Evolutionary conservation across 176 grass and related monocot species (phyloP), one percentile per base, ranked within the genome.

Genomic region (Urochloa ruziziensis): DNA sequence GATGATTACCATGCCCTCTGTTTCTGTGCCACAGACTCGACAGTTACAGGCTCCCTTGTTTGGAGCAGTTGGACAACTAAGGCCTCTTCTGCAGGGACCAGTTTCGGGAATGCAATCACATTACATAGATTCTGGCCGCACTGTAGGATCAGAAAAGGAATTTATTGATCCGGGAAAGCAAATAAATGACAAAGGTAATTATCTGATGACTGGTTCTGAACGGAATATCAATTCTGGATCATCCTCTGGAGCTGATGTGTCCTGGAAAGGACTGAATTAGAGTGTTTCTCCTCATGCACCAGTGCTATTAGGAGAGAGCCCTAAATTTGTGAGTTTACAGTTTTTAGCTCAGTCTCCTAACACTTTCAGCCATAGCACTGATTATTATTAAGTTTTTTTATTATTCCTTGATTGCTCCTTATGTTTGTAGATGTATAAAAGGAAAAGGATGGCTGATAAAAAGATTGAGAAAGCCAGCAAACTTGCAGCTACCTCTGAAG

Each of bases 61-160:
- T 75, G 82, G 82, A 61, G 21, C 54, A 25, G 85, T 76, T 69
- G 82, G 87, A 42, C 62, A 85, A n/a, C 82, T 80, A 40, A 81
- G 62, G 75, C 53, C 62, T 70, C 52, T 76, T 39, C 82, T 48
- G 2, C 75, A 51, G 27, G 37, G 59, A 11, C 75, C 59, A 17
- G 15, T 36, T 66, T 88, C 80, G 36, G 23, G 44, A 63, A 56
- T 68, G 35, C n/a, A n/a, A n/a, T n/a, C n/a, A n/a, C n/a, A n/a
- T n/a, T n/a, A n/a, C n/a, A n/a, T n/a, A n/a, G n/a, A n/a, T n/a
- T n/a, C n/a, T n/a, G n/a, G n/a, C n/a, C n/a, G n/a, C n/a, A n/a
- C n/a, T n/a, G n/a, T n/a, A n/a, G n/a, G n/a, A n/a, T n/a, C n/a
- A n/a, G n/a, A n/a, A n/a, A n/a, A n/a, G n/a, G n/a, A n/a, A n/a